Conservation (phyloP, 768 basidiomycete species). For the Mycena crocata region DNA sequence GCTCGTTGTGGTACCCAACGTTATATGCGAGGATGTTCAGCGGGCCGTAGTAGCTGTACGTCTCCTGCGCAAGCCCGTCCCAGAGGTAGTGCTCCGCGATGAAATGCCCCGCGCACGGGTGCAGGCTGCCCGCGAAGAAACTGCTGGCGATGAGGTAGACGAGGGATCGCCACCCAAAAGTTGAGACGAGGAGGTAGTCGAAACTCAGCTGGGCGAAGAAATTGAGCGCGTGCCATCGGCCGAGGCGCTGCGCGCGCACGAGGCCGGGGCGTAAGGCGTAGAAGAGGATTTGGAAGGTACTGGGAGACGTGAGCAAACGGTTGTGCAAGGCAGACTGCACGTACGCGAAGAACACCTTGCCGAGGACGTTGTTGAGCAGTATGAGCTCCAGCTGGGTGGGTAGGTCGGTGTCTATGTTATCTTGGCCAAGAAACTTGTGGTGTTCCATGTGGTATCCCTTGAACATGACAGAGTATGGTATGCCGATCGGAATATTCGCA, state of each 20-base stretch:
- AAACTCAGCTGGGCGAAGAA: constrained; percentile 75
- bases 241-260: constrained; percentile 84
- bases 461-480: constrained; percentile 96
- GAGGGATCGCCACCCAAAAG: constrained; percentile 60
- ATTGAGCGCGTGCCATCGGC: constrained; percentile 89
- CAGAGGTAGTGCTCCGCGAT: constrained; percentile 97
- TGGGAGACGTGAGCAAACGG: constrained; percentile 42
- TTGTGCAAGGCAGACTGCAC: constrained; percentile 42
- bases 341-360: constrained; percentile 98
- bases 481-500: constrained; percentile 92
- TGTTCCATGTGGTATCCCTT: constrained; percentile 98
- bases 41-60: constrained; percentile 95
- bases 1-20: constrained; percentile 99
- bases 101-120: constrained; percentile 97
- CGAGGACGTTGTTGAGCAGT: constrained; percentile 92
- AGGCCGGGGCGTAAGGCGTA: constrained; percentile 97
- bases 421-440: constrained; percentile 95
- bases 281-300: constrained; percentile 98
- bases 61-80: constrained; percentile 94
- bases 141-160: constrained; percentile 89
- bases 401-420: constrained; percentile 95
- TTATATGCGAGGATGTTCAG: constrained; percentile 95
- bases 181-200: constrained; percentile 72
- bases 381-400: constrained; percentile 89
- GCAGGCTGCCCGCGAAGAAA: constrained; percentile 96